phyloP scores from a whole-genome alignment of 306 rosid genomes.

The Vigna nakashimae region DNA sequence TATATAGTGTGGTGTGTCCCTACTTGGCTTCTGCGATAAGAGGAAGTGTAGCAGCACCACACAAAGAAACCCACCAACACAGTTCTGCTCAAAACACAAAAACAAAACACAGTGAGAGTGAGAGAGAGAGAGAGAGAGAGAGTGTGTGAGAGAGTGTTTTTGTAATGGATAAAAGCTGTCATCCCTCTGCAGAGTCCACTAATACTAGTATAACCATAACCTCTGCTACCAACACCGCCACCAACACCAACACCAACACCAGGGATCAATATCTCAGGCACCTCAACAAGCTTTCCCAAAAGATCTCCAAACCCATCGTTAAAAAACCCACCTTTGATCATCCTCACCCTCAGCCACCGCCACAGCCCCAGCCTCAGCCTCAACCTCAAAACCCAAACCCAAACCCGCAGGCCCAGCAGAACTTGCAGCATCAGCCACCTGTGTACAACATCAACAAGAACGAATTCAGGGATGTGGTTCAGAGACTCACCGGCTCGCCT shows the following conservation, averaged over 20 bases:
- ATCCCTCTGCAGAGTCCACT: constrained; percentile 48
- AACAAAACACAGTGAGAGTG: neutral
- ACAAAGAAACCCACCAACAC: constrained; percentile 14
- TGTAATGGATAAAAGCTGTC: constrained; percentile 55
- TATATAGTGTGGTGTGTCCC: constrained; percentile 41
- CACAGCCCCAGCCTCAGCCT: neutral
- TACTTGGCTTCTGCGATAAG: constrained; percentile 45
- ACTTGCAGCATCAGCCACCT: constrained; percentile 88
- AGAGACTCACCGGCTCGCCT: constrained; percentile 96
- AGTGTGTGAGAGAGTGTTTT: constrained; percentile 21
- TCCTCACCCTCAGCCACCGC: neutral
- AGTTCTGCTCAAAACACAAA: constrained; percentile 11
- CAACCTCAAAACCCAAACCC: constrained; percentile 27
- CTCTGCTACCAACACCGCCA: neutral
- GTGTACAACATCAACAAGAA: constrained; percentile 97
- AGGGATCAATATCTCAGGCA: constrained; percentile 73
- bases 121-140: neutral
- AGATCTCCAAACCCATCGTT: constrained; percentile 77
- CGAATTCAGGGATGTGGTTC: constrained; percentile 94
- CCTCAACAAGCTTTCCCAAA: constrained; percentile 92
- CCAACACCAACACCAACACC: neutral
- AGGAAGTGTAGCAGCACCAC: constrained; percentile 44
- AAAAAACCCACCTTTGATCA: constrained; percentile 60
- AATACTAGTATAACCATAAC: neutral
- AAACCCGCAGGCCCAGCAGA: constrained; percentile 40